Base-by-base conservation (phyloP, 352 stramenopile species). In the Globisporangium apiculatum region DNA sequence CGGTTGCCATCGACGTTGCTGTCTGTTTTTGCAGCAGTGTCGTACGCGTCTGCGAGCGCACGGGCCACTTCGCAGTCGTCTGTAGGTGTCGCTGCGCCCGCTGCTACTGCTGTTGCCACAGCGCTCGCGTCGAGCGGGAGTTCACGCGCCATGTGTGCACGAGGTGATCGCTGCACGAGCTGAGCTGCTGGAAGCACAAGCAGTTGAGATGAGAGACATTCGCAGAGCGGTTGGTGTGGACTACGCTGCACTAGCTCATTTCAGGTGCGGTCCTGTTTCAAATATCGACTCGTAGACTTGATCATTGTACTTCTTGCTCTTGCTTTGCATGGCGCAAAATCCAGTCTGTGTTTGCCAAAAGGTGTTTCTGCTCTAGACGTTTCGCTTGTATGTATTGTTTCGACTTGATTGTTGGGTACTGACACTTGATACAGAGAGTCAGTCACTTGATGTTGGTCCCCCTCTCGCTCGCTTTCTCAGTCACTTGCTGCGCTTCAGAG, bases 1-100 rank as follows among this genome's bases (percentile, higher is more conserved):
- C 51, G 24, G 3, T 15, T 10, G 7, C 40, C 41, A 6, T 38
- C 35, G 7, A 14, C 50, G 48, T 51, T 45, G 11, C 11, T 37
- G n/a, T 46, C 45, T 4, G 45, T 36, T 11, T 37, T 9, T 5
- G 51, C 51, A 37, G 14, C 15, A 15, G 42, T 46, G 12, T 31
- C 48, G 14, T 53, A 42, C 12, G 24, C 18, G 12, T 52, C 55
- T 31, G 41, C 47, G 5, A 54, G 46, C 46, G 55, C 55, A 9
- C 48, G 24, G 8, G 47, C 14, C 6, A 54, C 40, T 7, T 48
- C 14, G 8, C 15, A 40, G 46, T 54, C 55, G 40, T 9, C 14
- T 31, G 46, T n/a, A 48, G 18, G n/a, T 31, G 35, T 45, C 43
- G 24, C 24, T 3, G 41, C 5, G 40, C 41, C 52, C 11, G 46